Percentiles rank a stretch among this genome's conserved stretches.
Evolutionary conservation across 352 stramenopile species (phyloP).

Genomic region (Globisporangium echinulatum): DNA sequence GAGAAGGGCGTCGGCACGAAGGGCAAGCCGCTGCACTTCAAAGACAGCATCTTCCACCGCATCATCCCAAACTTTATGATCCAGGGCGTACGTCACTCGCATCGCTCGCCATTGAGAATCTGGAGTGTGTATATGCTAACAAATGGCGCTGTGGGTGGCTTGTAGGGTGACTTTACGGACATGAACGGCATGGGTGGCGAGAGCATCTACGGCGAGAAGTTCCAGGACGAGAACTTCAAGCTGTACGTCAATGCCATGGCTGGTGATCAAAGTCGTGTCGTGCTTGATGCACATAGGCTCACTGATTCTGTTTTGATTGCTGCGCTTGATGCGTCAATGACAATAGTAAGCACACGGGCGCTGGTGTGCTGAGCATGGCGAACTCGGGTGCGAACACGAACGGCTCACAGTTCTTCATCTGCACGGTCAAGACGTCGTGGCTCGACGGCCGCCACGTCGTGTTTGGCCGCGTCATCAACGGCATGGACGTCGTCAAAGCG

Average conservation of each 20-base stretch:
- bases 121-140: background rate
- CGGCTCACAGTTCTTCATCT: constrained; percentile 98
- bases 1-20: constrained; percentile 41
- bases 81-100: constrained; percentile 47
- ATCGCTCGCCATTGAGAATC: background rate
- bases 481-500: constrained; percentile 94
- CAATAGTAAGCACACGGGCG: constrained; percentile 56
- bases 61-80: constrained; percentile 95
- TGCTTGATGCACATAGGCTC: too few relatives aligned
- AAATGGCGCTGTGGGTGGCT: too few relatives aligned
- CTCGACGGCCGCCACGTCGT: constrained; percentile 84
- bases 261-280: too few relatives aligned
- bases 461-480: constrained; percentile 94
- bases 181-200: constrained; percentile 92
- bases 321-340: too few relatives aligned
- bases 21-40: too few relatives aligned
- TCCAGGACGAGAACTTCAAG: constrained; percentile 96
- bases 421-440: constrained; percentile 89
- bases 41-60: constrained; percentile 43
- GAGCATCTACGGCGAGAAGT: constrained; percentile 91
- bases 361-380: constrained; percentile 76
- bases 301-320: too few relatives aligned
- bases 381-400: constrained; percentile 89
- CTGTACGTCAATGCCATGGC: too few relatives aligned
- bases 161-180: too few relatives aligned